Evolutionary conservation across 2,329 filamentous ascomycete genomes (phyloP).

Genomic region (Talaromyces atroroseus): DNA sequence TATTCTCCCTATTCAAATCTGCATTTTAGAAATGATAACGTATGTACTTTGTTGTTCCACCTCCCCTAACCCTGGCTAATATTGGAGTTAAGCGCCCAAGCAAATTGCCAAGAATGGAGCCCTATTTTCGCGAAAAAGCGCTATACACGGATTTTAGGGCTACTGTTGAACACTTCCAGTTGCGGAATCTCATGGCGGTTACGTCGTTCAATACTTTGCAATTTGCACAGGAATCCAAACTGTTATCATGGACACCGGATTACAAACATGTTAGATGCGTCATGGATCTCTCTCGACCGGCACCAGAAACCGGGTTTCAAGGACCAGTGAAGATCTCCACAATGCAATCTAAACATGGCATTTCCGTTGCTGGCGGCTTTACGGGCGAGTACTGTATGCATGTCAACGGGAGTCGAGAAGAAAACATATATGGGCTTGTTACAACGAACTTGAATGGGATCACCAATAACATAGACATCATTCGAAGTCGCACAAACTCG

Average conservation of each 20-base stretch:
- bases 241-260: slow-evolving; percentile 47
- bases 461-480: slow-evolving; percentile 55
- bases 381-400: slow-evolving; percentile 53
- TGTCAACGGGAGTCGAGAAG: slow-evolving; percentile 28
- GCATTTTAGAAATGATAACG: slow-evolving; percentile 22
- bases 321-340: slow-evolving; percentile 47
- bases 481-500: slow-evolving; percentile 43
- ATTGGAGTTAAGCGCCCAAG: slow-evolving; percentile 21
- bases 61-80: background rate
- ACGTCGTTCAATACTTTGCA: slow-evolving; percentile 52
- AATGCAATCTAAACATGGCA: slow-evolving; percentile 45
- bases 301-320: slow-evolving; percentile 31
- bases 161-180: slow-evolving; percentile 54
- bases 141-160: slow-evolving; percentile 48
- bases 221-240: slow-evolving; percentile 45
- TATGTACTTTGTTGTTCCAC: slow-evolving; percentile 7
- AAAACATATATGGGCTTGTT: slow-evolving; percentile 42
- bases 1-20: slow-evolving; percentile 39
- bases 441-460: slow-evolving; percentile 49
- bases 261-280: slow-evolving; percentile 38
- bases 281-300: slow-evolving; percentile 45
- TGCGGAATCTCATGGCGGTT: slow-evolving; percentile 53
- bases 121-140: slow-evolving; percentile 44
- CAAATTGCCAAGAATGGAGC: slow-evolving; percentile 36
- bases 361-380: slow-evolving; percentile 54